phyloP scores from a whole-genome alignment of 148 eudicot genomes.

The Vaccinium darrowii region DNA sequence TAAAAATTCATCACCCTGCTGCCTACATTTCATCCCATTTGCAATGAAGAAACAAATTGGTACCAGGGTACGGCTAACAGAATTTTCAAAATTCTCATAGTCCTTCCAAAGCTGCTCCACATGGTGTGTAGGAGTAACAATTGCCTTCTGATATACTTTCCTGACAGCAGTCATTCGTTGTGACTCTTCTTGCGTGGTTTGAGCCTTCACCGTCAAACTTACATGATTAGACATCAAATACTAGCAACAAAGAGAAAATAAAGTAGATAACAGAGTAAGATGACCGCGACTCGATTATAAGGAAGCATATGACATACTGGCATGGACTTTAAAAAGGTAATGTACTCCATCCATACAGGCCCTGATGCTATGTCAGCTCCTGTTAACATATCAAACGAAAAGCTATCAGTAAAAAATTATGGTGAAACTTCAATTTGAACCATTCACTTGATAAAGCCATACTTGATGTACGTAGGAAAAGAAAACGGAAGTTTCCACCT shows the following conservation, averaged over 20 bases:
- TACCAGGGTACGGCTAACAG: conserved; percentile 96
- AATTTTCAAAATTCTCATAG: conserved; percentile 93
- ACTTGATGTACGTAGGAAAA: background rate
- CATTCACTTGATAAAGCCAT: background rate
- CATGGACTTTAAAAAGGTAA: conserved; percentile 71
- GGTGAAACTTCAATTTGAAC: background rate
- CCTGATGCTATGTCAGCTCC: conserved; percentile 91
- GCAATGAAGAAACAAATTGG: conserved; percentile 14
- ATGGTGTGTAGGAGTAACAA: conserved; percentile 88
- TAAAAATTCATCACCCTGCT: background rate
- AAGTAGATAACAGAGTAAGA: background rate
- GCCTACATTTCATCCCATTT: conserved; percentile 4
- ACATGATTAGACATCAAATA: conserved; percentile 13
- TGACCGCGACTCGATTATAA: background rate
- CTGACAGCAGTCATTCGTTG: conserved; percentile 83
- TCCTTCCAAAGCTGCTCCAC: conserved; percentile 97
- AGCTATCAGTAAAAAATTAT: background rate
- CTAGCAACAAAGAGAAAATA: conserved; percentile 1
- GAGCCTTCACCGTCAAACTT: conserved; percentile 55
- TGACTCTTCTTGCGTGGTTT: conserved; percentile 77
- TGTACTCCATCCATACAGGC: conserved; percentile 97
- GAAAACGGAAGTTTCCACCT: background rate
- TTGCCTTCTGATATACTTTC: conserved; percentile 84
- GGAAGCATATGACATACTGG: conserved; percentile 52
- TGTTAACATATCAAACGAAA: conserved; percentile 31